A percentile compares a stretch with the other conserved stretches of the same genome.
These are phyloP conservation scores for Pseudogymnoascus sp. DNA, from an alignment of 2,329 filamentous ascomycete species.

Conservation along the genomic window DNA sequence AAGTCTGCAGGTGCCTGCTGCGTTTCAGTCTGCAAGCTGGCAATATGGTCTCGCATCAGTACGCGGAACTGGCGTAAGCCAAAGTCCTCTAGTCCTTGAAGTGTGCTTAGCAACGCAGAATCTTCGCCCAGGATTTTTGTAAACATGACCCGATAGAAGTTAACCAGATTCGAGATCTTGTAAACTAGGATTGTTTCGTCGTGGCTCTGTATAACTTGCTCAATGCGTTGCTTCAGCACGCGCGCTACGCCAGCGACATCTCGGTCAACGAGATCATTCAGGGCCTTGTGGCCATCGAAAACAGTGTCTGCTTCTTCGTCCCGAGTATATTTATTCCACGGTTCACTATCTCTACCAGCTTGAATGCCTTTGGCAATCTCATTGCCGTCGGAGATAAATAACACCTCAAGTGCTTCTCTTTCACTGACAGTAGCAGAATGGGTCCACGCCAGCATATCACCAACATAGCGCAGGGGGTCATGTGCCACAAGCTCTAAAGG, in stretches of 20 bases:
- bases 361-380: constrained; percentile 79
- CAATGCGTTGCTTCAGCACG: constrained; percentile 79
- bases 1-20: constrained; percentile 65
- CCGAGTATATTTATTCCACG: constrained; percentile 56
- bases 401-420: constrained; percentile 78
- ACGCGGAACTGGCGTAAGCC: constrained; percentile 76
- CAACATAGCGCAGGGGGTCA: constrained; percentile 83
- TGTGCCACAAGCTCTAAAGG: constrained; percentile 93
- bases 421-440: constrained; percentile 94
- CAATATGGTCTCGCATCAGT: constrained; percentile 72
- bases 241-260: constrained; percentile 75
- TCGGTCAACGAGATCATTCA: constrained; percentile 80
- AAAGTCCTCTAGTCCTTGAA: constrained; percentile 63
- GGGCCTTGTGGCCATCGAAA: constrained; percentile 75
- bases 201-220: constrained; percentile 87
- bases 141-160: constrained; percentile 85
- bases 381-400: constrained; percentile 86
- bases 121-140: constrained; percentile 64
- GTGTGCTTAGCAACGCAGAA: constrained; percentile 53
- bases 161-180: constrained; percentile 80
- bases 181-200: constrained; percentile 85
- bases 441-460: constrained; percentile 96
- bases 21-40: constrained; percentile 65
- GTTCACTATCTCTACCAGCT: constrained; percentile 71
- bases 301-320: constrained; percentile 46